A percentile compares a stretch with the other conserved stretches of the same genome.
Conservation (phyloP, 73 alveolate species). For the Tetrahymena elliotti region DNA sequence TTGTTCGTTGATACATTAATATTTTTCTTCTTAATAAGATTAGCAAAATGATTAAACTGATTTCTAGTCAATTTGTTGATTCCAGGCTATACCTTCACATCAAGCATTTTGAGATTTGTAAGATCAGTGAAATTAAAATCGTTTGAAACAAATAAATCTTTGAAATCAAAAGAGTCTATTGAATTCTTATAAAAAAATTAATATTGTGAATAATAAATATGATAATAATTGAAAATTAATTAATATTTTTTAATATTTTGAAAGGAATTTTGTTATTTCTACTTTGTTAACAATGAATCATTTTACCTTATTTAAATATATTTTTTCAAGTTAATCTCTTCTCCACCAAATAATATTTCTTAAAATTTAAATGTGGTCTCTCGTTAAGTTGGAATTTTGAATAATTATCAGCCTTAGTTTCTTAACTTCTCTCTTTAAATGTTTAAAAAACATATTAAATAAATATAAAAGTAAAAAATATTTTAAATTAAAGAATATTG, state of each 20-base stretch:
- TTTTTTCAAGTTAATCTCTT: not conserved
- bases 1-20: not conserved
- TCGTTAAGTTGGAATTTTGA: not conserved
- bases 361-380: not conserved
- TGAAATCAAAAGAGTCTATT: not conserved
- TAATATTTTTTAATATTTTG: too few relatives aligned
- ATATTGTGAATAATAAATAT: not conserved
- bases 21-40: not conserved
- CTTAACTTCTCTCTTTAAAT: not conserved
- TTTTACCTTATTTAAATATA: not conserved
- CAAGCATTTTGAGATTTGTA: not conserved
- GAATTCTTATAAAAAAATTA: not conserved
- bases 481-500: too few relatives aligned
- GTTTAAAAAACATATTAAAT: not conserved
- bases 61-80: not conserved
- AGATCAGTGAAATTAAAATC: not conserved
- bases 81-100: not conserved
- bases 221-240: too few relatives aligned
- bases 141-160: not conserved
- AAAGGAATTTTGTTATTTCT: too few relatives aligned
- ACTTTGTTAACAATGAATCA: not conserved
- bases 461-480: not conserved
- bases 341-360: not conserved
- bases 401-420: not conserved
- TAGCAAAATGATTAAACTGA: not conserved